phyloP scores from a whole-genome alignment of 2,329 filamentous ascomycete genomes.

The Xylaria hypoxylon region DNA sequence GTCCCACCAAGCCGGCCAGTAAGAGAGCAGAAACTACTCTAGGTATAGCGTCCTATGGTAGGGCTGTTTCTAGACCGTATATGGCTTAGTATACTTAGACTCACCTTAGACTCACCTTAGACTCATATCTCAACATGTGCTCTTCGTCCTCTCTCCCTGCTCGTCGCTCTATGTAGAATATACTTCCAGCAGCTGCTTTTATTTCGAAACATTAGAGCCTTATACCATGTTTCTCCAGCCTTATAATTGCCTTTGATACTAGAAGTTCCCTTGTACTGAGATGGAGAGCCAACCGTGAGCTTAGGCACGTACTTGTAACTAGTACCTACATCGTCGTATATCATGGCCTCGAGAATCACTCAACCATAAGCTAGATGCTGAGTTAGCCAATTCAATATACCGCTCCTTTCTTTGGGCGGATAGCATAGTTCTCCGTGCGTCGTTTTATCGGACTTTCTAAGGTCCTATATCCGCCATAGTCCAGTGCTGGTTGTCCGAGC shows the following conservation, averaged over 20 bases:
- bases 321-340: not conserved
- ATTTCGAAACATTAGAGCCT: not conserved
- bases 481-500: no score
- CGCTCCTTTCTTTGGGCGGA: not conserved
- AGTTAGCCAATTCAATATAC: not conserved
- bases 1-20: conserved; percentile 11
- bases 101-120: no score
- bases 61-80: not conserved
- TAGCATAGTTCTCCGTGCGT: not conserved
- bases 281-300: not conserved
- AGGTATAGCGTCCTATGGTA: conserved; percentile 19
- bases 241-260: not conserved
- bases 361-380: not conserved
- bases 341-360: not conserved
- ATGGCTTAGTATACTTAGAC: not conserved
- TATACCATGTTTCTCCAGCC: not conserved
- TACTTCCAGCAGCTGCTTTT: conserved; percentile 2
- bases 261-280: not conserved
- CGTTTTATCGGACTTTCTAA: not conserved
- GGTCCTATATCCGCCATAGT: conserved; percentile 19
- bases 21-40: conserved; percentile 32
- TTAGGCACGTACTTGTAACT: not conserved
- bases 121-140: no score
- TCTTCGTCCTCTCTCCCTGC: not conserved
- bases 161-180: conserved; percentile 7